phyloP scores from a whole-genome alignment of 768 basidiomycete species.

The Roridomyces roridus region DNA sequence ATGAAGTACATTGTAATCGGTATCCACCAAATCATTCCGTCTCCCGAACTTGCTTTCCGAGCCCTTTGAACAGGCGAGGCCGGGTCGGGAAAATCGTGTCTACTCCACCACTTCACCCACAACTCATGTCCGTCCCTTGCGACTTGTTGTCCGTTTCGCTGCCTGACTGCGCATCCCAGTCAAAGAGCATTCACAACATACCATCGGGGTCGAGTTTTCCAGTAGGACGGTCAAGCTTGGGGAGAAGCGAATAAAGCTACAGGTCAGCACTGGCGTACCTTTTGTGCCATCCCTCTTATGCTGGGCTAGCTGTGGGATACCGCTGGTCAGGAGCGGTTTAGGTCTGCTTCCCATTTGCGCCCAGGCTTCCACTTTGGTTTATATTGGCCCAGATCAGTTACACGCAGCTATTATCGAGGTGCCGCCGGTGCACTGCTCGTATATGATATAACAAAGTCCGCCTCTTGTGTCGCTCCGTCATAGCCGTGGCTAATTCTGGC shows the following conservation, averaged over 20 bases:
- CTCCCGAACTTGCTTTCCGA: slow-evolving; percentile 8
- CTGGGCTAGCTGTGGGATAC: slow-evolving; percentile 91
- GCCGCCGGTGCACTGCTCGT: slow-evolving; percentile 92
- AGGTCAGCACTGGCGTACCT: slow-evolving; percentile 54
- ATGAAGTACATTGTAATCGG: slow-evolving; percentile 99
- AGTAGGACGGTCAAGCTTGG: slow-evolving; percentile 92
- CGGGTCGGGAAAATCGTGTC: slow-evolving; percentile 96
- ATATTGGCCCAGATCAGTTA: slow-evolving; percentile 70
- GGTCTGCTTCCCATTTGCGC: slow-evolving; percentile 50
- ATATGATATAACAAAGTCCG: slow-evolving; percentile 90
- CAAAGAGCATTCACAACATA: slow-evolving; percentile 96
- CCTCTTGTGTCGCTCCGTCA: slow-evolving; percentile 13
- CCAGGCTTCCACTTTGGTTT: slow-evolving; percentile 9
- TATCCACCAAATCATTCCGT: slow-evolving; percentile 33
- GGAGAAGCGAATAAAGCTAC: slow-evolving; percentile 94
- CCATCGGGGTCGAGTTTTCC: slow-evolving; percentile 98
- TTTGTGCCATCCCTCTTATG: slow-evolving; percentile 22
- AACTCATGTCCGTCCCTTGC: slow-evolving; percentile 77
- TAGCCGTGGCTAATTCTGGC: slow-evolving; percentile 21
- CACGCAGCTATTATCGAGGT: slow-evolving; percentile 94
- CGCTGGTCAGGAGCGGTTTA: slow-evolving; percentile 94
- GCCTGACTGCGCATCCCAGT: slow-evolving; percentile 53
- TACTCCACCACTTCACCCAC: slow-evolving; percentile 95
- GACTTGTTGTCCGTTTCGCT: slow-evolving; percentile 11
- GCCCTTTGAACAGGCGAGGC: slow-evolving; percentile 74